phyloP scores from a whole-genome alignment of 2,329 filamentous ascomycete genomes.

The Gnomoniopsis sp. region DNA sequence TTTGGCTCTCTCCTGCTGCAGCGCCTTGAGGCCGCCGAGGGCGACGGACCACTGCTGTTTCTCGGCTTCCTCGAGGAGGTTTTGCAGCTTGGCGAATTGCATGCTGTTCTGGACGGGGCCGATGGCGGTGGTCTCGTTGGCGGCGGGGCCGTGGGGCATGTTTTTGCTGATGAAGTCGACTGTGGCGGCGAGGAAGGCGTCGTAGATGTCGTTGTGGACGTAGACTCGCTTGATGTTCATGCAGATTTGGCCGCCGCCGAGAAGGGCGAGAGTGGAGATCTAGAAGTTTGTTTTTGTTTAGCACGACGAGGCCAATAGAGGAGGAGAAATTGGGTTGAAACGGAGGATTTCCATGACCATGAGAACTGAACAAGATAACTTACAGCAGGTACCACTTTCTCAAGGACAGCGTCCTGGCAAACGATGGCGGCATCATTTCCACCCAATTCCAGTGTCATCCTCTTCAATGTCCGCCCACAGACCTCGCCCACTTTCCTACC shows the following conservation, averaged over 20 bases:
- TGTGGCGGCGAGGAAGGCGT: slow-evolving; percentile 42
- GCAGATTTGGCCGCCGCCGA: slow-evolving; percentile 55
- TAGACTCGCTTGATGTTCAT: slow-evolving; percentile 47
- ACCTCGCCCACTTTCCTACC: slow-evolving; percentile 38
- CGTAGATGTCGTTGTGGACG: slow-evolving; percentile 48
- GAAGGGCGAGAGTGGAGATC: slow-evolving; percentile 47
- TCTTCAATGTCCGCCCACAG: slow-evolving; percentile 41
- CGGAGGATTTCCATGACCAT: no score
- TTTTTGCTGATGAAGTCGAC: slow-evolving; percentile 37
- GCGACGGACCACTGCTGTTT: slow-evolving; percentile 45
- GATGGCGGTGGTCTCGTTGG: slow-evolving; percentile 37
- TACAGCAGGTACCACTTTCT: slow-evolving; percentile 28
- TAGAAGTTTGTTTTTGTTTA: background rate
- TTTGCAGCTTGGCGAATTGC: slow-evolving; percentile 54
- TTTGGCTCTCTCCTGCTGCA: slow-evolving; percentile 26
- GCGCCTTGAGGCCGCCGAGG: slow-evolving; percentile 35
- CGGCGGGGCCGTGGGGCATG: slow-evolving; percentile 39
- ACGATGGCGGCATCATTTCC: slow-evolving; percentile 36
- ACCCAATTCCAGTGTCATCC: slow-evolving; percentile 43
- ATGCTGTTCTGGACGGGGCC: slow-evolving; percentile 58
- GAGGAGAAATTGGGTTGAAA: background rate
- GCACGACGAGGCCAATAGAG: background rate
- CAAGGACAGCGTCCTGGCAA: slow-evolving; percentile 40
- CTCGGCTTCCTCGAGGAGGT: slow-evolving; percentile 46
- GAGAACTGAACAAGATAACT: background rate